Evolutionary conservation across 768 basidiomycete species (phyloP).

Genomic region (Mycena chlorophos): DNA sequence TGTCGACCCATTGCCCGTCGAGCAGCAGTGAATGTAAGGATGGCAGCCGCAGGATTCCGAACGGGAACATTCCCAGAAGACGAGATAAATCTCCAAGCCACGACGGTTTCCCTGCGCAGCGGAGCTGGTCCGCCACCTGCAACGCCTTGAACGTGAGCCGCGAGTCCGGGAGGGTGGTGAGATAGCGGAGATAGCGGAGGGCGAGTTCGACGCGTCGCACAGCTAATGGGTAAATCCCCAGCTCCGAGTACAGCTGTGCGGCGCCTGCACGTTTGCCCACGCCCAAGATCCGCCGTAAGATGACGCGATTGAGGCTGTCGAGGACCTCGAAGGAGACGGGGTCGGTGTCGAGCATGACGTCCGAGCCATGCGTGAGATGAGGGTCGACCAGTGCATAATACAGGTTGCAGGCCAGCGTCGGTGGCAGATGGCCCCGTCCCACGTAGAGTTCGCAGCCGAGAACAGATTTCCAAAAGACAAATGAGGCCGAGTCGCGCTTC

Average conservation of each 20-base stretch:
- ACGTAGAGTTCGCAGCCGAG: conserved; percentile 1
- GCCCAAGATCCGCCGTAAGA: neutral
- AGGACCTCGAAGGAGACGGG: neutral
- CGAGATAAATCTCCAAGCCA: neutral
- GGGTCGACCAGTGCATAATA: conserved; percentile 21
- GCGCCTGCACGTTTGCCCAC: neutral
- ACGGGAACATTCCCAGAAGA: neutral
- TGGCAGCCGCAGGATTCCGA: neutral
- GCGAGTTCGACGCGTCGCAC: neutral
- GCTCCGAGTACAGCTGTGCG: neutral
- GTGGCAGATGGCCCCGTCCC: conserved; percentile 4
- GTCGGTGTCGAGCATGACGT: conserved; percentile 11
- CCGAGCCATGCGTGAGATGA: conserved; percentile 12
- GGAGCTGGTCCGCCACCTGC: neutral
- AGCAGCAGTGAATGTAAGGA: neutral
- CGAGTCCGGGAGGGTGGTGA: neutral
- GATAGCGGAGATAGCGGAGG: neutral
- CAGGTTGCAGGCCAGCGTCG: neutral
- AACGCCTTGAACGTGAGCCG: neutral
- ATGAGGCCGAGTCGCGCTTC: conserved; percentile 2
- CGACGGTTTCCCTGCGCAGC: neutral
- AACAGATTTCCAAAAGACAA: neutral
- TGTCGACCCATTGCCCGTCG: neutral
- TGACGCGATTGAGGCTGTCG: neutral
- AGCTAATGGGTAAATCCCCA: neutral